phyloP scores from a whole-genome alignment of 495 filamentous ascomycete species.

The Oidiodendron maius region DNA sequence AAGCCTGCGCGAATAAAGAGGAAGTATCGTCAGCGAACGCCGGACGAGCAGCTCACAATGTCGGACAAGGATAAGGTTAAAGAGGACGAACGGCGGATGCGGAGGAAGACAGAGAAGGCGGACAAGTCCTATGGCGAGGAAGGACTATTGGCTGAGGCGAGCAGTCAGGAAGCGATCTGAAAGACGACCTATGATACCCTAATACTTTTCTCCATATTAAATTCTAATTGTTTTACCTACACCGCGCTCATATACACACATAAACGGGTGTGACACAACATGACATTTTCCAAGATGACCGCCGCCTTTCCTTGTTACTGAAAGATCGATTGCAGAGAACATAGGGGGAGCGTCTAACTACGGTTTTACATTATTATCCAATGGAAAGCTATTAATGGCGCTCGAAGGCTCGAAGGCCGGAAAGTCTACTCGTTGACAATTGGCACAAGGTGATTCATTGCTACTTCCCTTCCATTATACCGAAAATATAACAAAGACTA shows the following conservation, averaged over 20 bases:
- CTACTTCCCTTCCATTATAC: constrained; percentile 6
- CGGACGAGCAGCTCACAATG: constrained; percentile 14
- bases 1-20: constrained; percentile 15
- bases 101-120: constrained; percentile 11
- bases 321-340: too few relatives aligned
- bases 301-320: background rate
- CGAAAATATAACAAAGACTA: constrained; percentile 6
- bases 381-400: constrained; percentile 2
- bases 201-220: too few relatives aligned
- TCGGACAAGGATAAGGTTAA: constrained; percentile 17
- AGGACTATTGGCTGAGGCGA: constrained; percentile 11
- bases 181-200: too few relatives aligned
- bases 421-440: background rate
- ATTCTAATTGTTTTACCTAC: too few relatives aligned
- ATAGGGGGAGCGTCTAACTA: too few relatives aligned
- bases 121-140: constrained; percentile 16
- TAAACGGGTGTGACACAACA: too few relatives aligned
- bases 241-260: too few relatives aligned
- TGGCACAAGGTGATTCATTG: constrained; percentile 4
- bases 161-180: constrained; percentile 15
- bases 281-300: background rate
- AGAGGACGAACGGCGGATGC: constrained; percentile 13
- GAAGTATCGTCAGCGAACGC: constrained; percentile 15
- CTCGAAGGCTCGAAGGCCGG: background rate
- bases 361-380: too few relatives aligned